Evolutionary conservation across 768 basidiomycete genomes (phyloP).

Genomic region (Naganishia friedmannii): DNA sequence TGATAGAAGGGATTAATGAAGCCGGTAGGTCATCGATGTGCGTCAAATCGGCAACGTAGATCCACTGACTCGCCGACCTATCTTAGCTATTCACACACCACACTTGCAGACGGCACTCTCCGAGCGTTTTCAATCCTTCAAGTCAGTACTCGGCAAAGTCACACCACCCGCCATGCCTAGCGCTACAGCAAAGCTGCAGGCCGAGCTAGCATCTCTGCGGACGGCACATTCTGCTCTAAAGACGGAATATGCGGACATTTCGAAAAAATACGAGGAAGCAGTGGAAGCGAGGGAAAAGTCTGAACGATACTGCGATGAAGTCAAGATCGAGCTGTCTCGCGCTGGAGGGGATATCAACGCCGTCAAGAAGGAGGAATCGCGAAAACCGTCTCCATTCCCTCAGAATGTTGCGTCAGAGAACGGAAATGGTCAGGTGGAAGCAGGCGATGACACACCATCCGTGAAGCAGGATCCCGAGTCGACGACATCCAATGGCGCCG

Average conservation of each 20-base stretch:
- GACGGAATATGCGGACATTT: constrained; percentile 20
- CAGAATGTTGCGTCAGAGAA: neutral
- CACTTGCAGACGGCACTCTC: constrained; percentile 1
- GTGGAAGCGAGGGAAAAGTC: constrained; percentile 11
- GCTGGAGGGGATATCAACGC: constrained; percentile 8
- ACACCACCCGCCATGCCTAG: neutral
- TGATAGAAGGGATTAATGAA: constrained; percentile 1
- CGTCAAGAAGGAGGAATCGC: neutral
- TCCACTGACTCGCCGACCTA: neutral
- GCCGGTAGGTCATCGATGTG: neutral
- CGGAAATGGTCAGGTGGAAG: constrained; percentile 3
- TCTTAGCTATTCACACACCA: neutral
- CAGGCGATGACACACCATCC: neutral
- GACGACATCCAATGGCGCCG: neutral
- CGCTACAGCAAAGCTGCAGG: neutral
- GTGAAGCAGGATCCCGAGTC: constrained; percentile 11
- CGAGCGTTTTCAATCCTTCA: constrained; percentile 15
- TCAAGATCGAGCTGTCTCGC: constrained; percentile 14
- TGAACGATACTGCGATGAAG: constrained; percentile 17
- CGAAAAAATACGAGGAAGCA: constrained; percentile 22
- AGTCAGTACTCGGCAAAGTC: neutral
- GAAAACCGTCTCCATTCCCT: neutral
- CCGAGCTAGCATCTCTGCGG: constrained; percentile 9
- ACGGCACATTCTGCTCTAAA: constrained; percentile 9
- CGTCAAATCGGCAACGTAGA: neutral